These are phyloP conservation scores for Cylindrodendrum hubeiense DNA, from an alignment of 2,329 filamentous ascomycete genomes.

Conservation along the genomic window DNA sequence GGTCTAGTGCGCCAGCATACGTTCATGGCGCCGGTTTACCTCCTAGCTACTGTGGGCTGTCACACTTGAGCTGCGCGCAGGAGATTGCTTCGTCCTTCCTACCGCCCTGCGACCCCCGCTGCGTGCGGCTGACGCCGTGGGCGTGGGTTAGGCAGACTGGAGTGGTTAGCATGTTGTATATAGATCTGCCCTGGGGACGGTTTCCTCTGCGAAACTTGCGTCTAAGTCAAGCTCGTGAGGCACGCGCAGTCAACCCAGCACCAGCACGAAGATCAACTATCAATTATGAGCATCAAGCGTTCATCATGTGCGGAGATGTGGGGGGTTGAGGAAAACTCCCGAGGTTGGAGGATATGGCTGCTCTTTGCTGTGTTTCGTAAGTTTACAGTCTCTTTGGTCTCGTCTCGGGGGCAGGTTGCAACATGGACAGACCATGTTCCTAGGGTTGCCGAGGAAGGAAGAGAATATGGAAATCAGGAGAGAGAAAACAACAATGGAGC, in stretches of 20 bases:
- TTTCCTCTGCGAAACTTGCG: neutral
- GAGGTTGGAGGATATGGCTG: constrained; percentile 33
- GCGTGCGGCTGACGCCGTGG: neutral
- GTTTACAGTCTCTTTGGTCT: neutral
- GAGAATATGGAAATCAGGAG: neutral
- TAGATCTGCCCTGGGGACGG: neutral
- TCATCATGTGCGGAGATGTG: constrained; percentile 31
- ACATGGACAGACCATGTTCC: neutral
- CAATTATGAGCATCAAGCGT: constrained; percentile 20
- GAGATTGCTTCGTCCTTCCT: neutral
- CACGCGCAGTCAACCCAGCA: too few relatives aligned
- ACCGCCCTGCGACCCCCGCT: neutral
- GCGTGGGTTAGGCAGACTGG: neutral
- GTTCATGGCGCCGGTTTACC: neutral
- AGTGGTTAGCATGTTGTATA: neutral
- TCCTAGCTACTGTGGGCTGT: neutral
- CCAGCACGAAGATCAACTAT: neutral
- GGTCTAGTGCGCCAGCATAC: neutral
- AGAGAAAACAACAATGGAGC: neutral
- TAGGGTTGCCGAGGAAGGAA: neutral
- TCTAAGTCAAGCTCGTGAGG: neutral
- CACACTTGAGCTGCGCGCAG: neutral
- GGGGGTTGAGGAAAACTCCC: constrained; percentile 30
- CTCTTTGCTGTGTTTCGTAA: constrained; percentile 33
- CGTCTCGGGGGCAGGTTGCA: neutral